These are phyloP conservation scores for Cladosporium sp. DNA, from an alignment of 2,329 filamentous ascomycete species.

Conservation along the genomic window DNA sequence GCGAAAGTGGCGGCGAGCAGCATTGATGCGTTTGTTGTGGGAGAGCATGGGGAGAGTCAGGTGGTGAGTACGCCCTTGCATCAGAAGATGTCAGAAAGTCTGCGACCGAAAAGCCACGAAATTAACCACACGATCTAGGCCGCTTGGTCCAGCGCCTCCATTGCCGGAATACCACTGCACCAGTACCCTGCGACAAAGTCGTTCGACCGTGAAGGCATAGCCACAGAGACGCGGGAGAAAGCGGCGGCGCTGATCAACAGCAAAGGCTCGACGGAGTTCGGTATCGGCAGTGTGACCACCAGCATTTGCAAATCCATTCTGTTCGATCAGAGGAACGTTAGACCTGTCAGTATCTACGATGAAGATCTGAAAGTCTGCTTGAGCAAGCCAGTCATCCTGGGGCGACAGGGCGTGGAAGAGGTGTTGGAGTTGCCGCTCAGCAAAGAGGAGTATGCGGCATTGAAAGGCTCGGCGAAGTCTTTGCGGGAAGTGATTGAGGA, in stretches of 20 bases:
- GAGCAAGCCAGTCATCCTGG: conserved; percentile 48
- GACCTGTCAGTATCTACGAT: conserved; percentile 49
- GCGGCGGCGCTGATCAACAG: conserved; percentile 45
- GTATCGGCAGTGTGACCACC: conserved; percentile 46
- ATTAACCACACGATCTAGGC: conserved; percentile 16
- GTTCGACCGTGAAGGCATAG: conserved; percentile 35
- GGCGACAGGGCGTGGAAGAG: conserved; percentile 44
- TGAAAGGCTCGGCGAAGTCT: conserved; percentile 34
- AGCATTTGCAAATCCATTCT: conserved; percentile 50
- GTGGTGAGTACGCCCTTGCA: too few species aligned
- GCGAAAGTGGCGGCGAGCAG: conserved; percentile 36
- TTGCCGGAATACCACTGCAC: conserved; percentile 40
- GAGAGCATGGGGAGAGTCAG: conserved; percentile 48
- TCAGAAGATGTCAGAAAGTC: too few species aligned
- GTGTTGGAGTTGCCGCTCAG: conserved; percentile 34
- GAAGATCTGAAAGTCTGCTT: conserved; percentile 47
- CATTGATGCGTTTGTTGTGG: conserved; percentile 44
- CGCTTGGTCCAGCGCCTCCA: conserved; percentile 44
- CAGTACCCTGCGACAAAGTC: conserved; percentile 27
- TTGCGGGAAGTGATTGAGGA: conserved; percentile 35
- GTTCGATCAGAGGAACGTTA: conserved; percentile 44
- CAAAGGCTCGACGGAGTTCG: conserved; percentile 50
- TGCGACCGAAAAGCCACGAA: too few species aligned
- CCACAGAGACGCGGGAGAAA: conserved; percentile 43
- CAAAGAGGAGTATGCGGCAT: conserved; percentile 30